Evolutionary conservation across 805 yeast genomes (phyloP).

Genomic region (Teunomyces tritomae): DNA sequence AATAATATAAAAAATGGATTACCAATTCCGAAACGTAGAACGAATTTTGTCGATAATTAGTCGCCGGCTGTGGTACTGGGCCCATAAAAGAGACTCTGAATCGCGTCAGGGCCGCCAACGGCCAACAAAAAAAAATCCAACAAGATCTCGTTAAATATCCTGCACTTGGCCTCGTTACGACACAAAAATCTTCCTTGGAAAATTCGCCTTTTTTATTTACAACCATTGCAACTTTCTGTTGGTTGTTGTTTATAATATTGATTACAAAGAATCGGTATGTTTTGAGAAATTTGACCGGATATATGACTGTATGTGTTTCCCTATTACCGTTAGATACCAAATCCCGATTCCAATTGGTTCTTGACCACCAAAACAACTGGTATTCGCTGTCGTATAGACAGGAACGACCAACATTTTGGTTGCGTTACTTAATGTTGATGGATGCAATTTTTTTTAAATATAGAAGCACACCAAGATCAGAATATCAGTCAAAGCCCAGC

Average conservation of each 20-base stretch:
- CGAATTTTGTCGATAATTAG: background rate
- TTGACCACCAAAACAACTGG: background rate
- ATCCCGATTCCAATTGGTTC: background rate
- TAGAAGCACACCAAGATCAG: no score
- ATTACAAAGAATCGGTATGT: slow-evolving; percentile 1
- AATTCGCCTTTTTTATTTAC: slow-evolving; percentile 1
- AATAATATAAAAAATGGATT: background rate
- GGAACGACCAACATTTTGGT: background rate
- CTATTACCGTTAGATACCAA: background rate
- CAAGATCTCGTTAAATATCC: slow-evolving; percentile 1
- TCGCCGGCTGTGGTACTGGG: background rate
- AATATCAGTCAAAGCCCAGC: background rate
- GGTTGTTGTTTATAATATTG: slow-evolving; percentile 2
- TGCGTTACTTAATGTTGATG: background rate
- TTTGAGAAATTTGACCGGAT: background rate
- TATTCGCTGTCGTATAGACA: background rate
- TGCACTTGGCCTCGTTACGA: background rate
- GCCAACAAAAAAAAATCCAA: slow-evolving; percentile 4
- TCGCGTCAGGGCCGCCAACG: background rate
- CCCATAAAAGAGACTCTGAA: background rate
- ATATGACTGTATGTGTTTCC: background rate
- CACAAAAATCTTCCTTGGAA: slow-evolving; percentile 2
- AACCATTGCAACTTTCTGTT: slow-evolving; percentile 3
- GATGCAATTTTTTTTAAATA: background rate
- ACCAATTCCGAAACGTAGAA: background rate